These are phyloP conservation scores for Aspergillus uvarum DNA, from an alignment of 2,329 filamentous ascomycete genomes.

Conservation along the genomic window DNA sequence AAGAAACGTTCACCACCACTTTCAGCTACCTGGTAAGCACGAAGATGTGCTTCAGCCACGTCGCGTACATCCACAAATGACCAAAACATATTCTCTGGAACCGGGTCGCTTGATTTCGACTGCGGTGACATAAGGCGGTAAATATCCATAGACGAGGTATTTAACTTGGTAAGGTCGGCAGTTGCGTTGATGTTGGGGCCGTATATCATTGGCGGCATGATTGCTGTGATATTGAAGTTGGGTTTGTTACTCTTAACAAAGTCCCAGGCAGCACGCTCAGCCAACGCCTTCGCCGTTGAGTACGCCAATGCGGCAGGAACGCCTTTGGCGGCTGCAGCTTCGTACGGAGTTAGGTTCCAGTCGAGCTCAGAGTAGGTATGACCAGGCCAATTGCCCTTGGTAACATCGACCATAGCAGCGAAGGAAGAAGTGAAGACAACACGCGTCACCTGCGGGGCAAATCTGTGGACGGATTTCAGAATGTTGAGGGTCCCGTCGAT, in stretches of 20 bases:
- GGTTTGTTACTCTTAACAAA: slow-evolving; percentile 2
- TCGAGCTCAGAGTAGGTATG: neutral
- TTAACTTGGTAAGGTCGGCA: neutral
- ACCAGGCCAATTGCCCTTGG: neutral
- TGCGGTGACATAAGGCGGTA: neutral
- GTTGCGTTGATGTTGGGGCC: neutral
- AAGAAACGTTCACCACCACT: neutral
- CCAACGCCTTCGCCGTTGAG: neutral
- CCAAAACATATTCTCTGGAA: neutral
- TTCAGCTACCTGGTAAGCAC: neutral
- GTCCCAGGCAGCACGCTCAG: slow-evolving; percentile 6
- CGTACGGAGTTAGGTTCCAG: neutral
- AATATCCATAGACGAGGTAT: neutral
- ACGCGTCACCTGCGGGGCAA: neutral
- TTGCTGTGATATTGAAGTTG: slow-evolving; percentile 1
- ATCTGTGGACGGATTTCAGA: neutral
- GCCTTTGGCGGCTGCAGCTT: neutral
- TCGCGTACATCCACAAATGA: slow-evolving; percentile 14
- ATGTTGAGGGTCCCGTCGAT: neutral
- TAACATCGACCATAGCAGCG: neutral
- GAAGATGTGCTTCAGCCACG: slow-evolving; percentile 8
- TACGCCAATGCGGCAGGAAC: too few species aligned
- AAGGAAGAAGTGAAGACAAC: slow-evolving; percentile 9
- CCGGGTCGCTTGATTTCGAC: neutral
- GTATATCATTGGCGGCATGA: slow-evolving; percentile 4